phyloP scores from a whole-genome alignment of 352 stramenopile species.

The Pythium aristosporum region DNA sequence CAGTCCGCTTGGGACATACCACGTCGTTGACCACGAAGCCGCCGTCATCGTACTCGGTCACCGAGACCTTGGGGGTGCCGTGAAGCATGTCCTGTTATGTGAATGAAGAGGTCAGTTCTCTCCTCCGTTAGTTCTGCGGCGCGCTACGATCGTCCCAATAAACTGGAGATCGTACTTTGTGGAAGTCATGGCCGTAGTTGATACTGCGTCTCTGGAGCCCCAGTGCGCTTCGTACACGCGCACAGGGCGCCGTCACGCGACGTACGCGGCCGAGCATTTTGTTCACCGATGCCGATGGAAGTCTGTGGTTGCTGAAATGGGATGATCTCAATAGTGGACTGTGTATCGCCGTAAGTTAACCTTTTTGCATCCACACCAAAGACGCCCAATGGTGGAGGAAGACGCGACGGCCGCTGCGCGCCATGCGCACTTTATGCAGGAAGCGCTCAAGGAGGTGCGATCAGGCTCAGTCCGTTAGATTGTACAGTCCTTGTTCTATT shows the following conservation, averaged over 20 bases:
- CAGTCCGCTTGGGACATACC: slow-evolving; percentile 25
- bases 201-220: slow-evolving; percentile 45
- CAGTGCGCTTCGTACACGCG: slow-evolving; percentile 13
- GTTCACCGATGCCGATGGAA: background rate
- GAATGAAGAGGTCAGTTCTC: background rate
- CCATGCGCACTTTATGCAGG: slow-evolving; percentile 67
- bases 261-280: slow-evolving; percentile 32
- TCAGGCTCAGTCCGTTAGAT: background rate
- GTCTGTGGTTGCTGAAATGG: background rate
- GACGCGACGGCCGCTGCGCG: slow-evolving; percentile 15
- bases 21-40: slow-evolving; percentile 85
- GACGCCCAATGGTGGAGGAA: slow-evolving; percentile 5
- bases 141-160: background rate
- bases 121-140: background rate
- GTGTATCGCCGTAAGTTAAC: slow-evolving; percentile 20
- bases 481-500: background rate
- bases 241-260: slow-evolving; percentile 18
- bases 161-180: slow-evolving; percentile 41
- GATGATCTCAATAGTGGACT: slow-evolving; percentile 10
- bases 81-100: slow-evolving; percentile 74
- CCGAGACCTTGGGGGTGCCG: slow-evolving; percentile 71
- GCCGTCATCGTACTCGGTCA: slow-evolving; percentile 84
- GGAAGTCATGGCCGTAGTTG: slow-evolving; percentile 86
- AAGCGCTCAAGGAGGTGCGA: slow-evolving; percentile 66
- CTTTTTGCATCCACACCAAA: background rate